Percentiles rank a stretch among this genome's conserved stretches.
Conservation (phyloP, 2,329 filamentous ascomycete genomes). For the Ceratocystis colombiana region DNA sequence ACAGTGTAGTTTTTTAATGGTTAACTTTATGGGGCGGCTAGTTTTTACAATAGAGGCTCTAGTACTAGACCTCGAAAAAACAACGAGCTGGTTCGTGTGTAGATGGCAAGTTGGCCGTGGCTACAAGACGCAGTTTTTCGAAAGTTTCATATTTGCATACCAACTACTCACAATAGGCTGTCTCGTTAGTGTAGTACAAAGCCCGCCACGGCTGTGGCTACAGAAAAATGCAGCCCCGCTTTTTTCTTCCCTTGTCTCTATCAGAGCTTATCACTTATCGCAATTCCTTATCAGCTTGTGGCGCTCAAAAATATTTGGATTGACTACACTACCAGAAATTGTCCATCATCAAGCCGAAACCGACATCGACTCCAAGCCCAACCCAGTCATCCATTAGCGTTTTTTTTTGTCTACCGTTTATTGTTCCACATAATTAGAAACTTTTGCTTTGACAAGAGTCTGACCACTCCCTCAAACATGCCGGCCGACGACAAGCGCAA, state of each 20-base stretch:
- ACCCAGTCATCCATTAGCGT: neutral
- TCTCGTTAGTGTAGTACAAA: neutral
- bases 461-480: conserved; percentile 14
- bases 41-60: too few species aligned
- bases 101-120: too few species aligned
- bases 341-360: neutral
- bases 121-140: too few species aligned
- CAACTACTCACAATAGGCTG: too few species aligned
- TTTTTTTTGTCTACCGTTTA: neutral
- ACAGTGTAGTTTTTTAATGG: too few species aligned
- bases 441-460: neutral
- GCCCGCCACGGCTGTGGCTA: neutral
- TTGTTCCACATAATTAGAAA: neutral
- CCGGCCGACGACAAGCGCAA: conserved; percentile 28
- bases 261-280: conserved; percentile 13
- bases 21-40: too few species aligned
- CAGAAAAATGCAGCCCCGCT: neutral
- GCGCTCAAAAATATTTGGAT: conserved; percentile 24
- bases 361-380: neutral
- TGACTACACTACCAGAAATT: neutral
- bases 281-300: conserved; percentile 12
- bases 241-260: neutral
- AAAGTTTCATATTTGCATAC: too few species aligned
- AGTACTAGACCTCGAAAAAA: too few species aligned
- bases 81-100: too few species aligned